Evolutionary conservation across 2,329 filamentous ascomycete species (phyloP).

Genomic region (Pyricularia sp.): DNA sequence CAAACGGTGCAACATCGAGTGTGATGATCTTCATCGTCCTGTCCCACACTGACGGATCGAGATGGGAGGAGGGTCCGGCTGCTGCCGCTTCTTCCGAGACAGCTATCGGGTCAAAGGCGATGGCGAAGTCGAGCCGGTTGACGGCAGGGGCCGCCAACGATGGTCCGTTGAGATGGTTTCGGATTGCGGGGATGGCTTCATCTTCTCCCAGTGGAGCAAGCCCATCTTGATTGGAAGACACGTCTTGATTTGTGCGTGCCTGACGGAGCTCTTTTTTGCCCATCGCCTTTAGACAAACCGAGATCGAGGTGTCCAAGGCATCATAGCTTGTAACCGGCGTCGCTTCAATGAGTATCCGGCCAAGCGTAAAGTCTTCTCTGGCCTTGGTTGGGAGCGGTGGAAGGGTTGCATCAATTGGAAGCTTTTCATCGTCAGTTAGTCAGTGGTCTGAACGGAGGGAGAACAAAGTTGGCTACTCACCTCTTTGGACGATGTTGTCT

Average conservation of each 20-base stretch:
- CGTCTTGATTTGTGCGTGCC: background rate
- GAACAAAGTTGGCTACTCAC: constrained; percentile 13
- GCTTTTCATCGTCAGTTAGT: constrained; percentile 22
- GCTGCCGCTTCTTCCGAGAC: constrained; percentile 27
- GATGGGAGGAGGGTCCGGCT: constrained; percentile 25
- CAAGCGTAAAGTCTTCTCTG: constrained; percentile 41
- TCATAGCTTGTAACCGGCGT: constrained; percentile 23
- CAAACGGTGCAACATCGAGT: constrained; percentile 77
- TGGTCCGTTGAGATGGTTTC: constrained; percentile 22
- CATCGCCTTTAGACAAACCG: constrained; percentile 22
- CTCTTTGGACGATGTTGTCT: constrained; percentile 30
- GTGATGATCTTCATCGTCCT: constrained; percentile 56
- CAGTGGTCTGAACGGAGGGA: background rate
- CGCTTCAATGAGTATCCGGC: constrained; percentile 37
- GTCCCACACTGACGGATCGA: constrained; percentile 70
- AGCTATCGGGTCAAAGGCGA: constrained; percentile 54
- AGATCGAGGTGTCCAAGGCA: constrained; percentile 19
- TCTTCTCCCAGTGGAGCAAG: constrained; percentile 19
- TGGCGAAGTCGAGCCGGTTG: constrained; percentile 41
- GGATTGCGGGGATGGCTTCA: constrained; percentile 25
- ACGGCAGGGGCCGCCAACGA: constrained; percentile 19
- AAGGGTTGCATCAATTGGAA: constrained; percentile 51
- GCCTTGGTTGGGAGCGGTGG: constrained; percentile 41
- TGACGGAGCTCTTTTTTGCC: constrained; percentile 18
- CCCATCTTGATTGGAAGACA: background rate